Percentiles rank a stretch among this genome's conserved stretches.
These are phyloP conservation scores for Phytophthora sansomeana DNA, from an alignment of 352 stramenopile species.

Conservation along the genomic window DNA sequence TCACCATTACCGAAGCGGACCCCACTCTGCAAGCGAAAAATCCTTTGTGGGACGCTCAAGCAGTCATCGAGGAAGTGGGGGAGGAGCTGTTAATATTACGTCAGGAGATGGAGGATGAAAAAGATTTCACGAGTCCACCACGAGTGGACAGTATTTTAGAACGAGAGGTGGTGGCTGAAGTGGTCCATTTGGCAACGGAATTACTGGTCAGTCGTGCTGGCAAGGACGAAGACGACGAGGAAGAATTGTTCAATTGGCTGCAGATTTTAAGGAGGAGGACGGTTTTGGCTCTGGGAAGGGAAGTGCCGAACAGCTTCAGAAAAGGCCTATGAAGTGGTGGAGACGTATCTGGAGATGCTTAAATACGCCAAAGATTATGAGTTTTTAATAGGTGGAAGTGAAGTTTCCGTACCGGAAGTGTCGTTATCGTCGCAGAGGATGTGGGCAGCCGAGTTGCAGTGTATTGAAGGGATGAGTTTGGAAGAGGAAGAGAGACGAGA, in stretches of 20 bases:
- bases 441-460: slow-evolving; percentile 27
- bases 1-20: slow-evolving; percentile 4
- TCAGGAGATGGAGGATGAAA: slow-evolving; percentile 12
- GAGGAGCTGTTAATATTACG: slow-evolving; percentile 30
- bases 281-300: slow-evolving; percentile 33
- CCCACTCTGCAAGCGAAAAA: not conserved
- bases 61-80: slow-evolving; percentile 29
- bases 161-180: slow-evolving; percentile 41
- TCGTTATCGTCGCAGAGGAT: not conserved
- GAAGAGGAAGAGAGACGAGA: slow-evolving; percentile 43
- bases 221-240: slow-evolving; percentile 25
- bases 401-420: slow-evolving; percentile 7
- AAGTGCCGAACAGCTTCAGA: slow-evolving; percentile 16
- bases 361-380: slow-evolving; percentile 15
- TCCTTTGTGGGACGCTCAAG: slow-evolving; percentile 1
- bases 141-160: slow-evolving; percentile 27
- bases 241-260: slow-evolving; percentile 43
- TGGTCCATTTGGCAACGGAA: slow-evolving; percentile 63
- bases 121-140: not conserved
- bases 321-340: slow-evolving; percentile 33
- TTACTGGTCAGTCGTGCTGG: slow-evolving; percentile 55
- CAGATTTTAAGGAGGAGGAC: slow-evolving; percentile 11
- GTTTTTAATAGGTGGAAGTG: not conserved
- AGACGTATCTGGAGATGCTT: slow-evolving; percentile 47
- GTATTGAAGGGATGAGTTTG: slow-evolving; percentile 38